Percentiles rank a stretch among this genome's conserved stretches.
Conservation (phyloP, 495 filamentous ascomycete genomes). For the Paragyromitra xinjiangensis region DNA sequence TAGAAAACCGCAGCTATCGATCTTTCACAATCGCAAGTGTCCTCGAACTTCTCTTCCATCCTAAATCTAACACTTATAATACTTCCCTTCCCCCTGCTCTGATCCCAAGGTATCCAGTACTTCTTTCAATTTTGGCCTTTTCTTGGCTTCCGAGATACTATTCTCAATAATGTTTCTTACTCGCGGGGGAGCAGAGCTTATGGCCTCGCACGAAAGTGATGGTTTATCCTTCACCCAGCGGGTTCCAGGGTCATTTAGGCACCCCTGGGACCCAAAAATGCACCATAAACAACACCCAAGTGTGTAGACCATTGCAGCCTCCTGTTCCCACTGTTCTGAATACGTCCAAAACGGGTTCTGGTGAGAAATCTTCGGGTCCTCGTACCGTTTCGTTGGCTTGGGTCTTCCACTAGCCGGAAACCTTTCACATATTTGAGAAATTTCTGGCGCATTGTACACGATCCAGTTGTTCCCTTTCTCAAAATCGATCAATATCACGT, state of each 20-base stretch:
- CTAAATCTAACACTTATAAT: no score
- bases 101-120: not conserved
- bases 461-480: conserved; percentile 21
- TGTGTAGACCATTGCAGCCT: conserved; percentile 21
- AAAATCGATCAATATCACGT: conserved; percentile 18
- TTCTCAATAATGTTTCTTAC: not conserved
- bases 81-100: not conserved
- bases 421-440: not conserved
- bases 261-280: conserved; percentile 5
- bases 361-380: no score
- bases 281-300: conserved; percentile 24
- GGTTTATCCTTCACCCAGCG: not conserved
- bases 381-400: not conserved
- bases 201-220: no score
- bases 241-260: conserved; percentile 15
- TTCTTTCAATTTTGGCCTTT: conserved; percentile 7
- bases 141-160: not conserved
- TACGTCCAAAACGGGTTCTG: not conserved
- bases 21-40: no score
- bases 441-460: conserved; percentile 3
- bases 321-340: not conserved
- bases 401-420: not conserved
- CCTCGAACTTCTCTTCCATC: no score
- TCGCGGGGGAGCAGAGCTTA: no score
- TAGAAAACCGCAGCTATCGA: no score